Evolutionary conservation across 2,329 filamentous ascomycete species (phyloP), one percentile per base, ranked within the genome.

Genomic region (Scolecobasidium constrictum): DNA sequence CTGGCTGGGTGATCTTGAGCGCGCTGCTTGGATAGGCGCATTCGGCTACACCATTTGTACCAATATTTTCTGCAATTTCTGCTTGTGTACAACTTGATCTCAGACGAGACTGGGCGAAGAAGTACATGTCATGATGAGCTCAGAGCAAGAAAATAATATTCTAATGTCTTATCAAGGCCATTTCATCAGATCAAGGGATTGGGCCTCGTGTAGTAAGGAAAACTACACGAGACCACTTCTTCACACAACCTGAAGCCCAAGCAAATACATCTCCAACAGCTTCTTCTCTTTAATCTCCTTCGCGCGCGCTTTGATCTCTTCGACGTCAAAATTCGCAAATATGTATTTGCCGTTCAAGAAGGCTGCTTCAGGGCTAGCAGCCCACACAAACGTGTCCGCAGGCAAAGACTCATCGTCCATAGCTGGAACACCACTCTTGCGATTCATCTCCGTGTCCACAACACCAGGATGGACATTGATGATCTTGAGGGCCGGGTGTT

Each of bases 1-100:
- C 40, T 4, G 60, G 52, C 3, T 64, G 61, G 61, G 40, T 63
- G 22, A 56, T 56, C 2, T 46, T 60, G 7, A 62, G 60, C 43
- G 64, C 58, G 59, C 45, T 62, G 35, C 51, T 61, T 13, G 50
- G 58, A 46, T 63, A 46, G 26, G 26, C 9, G 26, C 15, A 15
- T 9, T 9, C 9, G 26, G 26, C 26, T 9, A 9, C 9, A 31
- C n/a, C n/a, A n/a, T n/a, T n/a, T 31, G 9, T n/a, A 31, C 15
- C 9, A 31, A 9, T 31, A 9, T 31, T 31, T n/a, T 9, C 26
- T 31, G 26, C 15, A 31, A 9, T 9, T 31, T 9, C 26, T 31
- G 9, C 15, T 31, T 31, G 15, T n/a, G 26, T n/a, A 31, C 9
- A 9, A 31, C 9, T 9, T n/a, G 9, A 9, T 31, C 15, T 9